Base-by-base conservation (phyloP, 1,284 basidiomycete species). In the Ceratobasidium sp. region DNA sequence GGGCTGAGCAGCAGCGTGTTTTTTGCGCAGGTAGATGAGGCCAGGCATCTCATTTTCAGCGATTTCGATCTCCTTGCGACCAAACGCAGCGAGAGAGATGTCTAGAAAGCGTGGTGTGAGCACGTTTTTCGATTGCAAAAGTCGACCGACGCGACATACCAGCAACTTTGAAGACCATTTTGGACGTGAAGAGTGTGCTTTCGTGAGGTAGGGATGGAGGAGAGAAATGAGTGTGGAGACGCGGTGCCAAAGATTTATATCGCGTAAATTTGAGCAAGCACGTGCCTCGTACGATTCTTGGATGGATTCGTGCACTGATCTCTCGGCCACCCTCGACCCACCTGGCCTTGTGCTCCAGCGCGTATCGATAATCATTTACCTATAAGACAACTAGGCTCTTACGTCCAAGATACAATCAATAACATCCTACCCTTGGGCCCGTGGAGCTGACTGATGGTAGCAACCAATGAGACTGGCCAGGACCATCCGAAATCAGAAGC, bases 11-110 rank as follows among this genome's bases (percentile, higher is more conserved):
- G 88, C 83, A 75, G 86, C 90, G 83, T 98, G 89, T 94, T 96
- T 96, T 76, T 88, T 79, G 78, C 94, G 88, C 83, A 97, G 84
- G 84, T 92, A 93, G 88, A 97, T 95, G 82, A 97, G 91, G 80
- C 92, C 95, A 71, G 93, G 93, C 93, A 94, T 94, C 83, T 94
- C 92, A 85, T 92, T 88, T 90, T 98, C 96, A 77, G 96, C 96
- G 83, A 98, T 95, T 86, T 97, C 92, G 79, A 98, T 93, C 86
- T 98, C 96, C 87, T 98, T 97, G 85, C 96, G 94, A 84, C 95
- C 94, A 82, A 94, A 96, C 75, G 94, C 93, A 81, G 96, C 96
- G 80, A 98, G 93, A 80, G 96, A 98, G 81, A 97, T 86, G 81
- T 98, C 96, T 92, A 76, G 81, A 77, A 77, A 72, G 46, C 73